Percentiles rank a stretch among this genome's conserved stretches.
Evolutionary conservation across 139 green algal species (phyloP).

Genomic region (Volvox reticuliferus): DNA sequence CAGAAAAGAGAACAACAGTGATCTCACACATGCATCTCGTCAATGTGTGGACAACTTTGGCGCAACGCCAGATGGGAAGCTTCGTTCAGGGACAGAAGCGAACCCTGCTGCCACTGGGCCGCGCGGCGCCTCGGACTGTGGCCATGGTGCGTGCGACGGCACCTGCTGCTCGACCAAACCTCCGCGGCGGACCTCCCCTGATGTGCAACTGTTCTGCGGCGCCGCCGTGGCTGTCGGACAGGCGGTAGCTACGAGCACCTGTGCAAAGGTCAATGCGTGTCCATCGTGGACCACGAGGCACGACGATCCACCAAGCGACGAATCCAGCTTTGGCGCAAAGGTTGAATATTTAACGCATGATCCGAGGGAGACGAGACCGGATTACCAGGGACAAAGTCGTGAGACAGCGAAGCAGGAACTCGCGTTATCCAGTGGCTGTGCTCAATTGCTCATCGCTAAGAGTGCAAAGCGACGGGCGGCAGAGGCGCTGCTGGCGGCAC

Average conservation of each 20-base stretch:
- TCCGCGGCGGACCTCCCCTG: not conserved
- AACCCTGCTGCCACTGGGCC: no score
- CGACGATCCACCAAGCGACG: not conserved
- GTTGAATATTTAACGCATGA: not conserved
- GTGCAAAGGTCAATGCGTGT: not conserved
- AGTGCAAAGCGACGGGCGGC: conserved; percentile 63
- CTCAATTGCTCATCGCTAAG: conserved; percentile 21
- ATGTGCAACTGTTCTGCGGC: not conserved
- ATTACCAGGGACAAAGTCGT: not conserved
- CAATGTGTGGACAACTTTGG: no score
- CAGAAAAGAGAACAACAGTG: not conserved
- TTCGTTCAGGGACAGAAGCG: no score
- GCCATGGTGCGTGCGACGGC: not conserved
- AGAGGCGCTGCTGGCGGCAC: conserved; percentile 62
- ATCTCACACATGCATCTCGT: no score
- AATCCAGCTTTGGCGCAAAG: not conserved
- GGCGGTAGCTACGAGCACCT: not conserved
- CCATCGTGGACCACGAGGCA: not conserved
- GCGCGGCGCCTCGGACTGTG: not conserved
- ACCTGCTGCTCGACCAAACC: not conserved
- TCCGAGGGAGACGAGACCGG: not conserved
- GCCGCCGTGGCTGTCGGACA: not conserved
- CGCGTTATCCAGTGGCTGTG: not conserved
- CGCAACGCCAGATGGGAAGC: no score
- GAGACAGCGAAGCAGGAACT: not conserved